Base-by-base conservation (phyloP, 345 rosid genomes). In the Passiflora organensis region DNA sequence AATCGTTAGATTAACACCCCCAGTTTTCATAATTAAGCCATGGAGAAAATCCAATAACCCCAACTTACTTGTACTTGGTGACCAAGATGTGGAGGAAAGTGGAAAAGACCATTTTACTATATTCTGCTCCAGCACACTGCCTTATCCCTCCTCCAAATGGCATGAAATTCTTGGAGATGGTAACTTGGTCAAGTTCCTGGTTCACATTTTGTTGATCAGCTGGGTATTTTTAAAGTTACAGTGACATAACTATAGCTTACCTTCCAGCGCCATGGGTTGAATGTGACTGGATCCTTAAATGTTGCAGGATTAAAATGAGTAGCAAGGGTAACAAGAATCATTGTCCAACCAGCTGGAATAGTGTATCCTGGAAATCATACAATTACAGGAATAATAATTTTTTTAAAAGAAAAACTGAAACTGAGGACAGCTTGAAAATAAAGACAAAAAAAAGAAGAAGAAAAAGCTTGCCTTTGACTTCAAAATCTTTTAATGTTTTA, bases 221-320 rank as follows among this genome's bases (percentile, higher is more conserved):
- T n/a, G n/a, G n/a, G n/a, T n/a, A n/a, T n/a, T n/a, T n/a, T n/a
- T n/a, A n/a, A n/a, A n/a, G n/a, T n/a, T n/a, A n/a, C n/a, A n/a
- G n/a, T n/a, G n/a, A n/a, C n/a, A n/a, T n/a, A n/a, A n/a, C n/a
- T n/a, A n/a, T n/a, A n/a, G n/a, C n/a, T n/a, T 19, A 66, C 65
- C 80, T 69, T 61, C 78, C 80, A 79, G 60, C 84, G 63, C 73
- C 78, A 75, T 9, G 83, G 86, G 56, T 80, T 80, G 45, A 78
- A 78, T 28, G 55, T 32, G 6, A 62, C 66, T 0, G 77, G 79
- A 21, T 78, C 67, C 10, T 62, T 70, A n/a, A 69, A 78, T 10
- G 45, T 65, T 11, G 43, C 57, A 10, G 78, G 53, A 52, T 61
- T 53, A 22, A 48, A 60, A 43, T 78, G 81, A 32, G 67, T 45